phyloP scores from a whole-genome alignment of 176 grass and related monocot genomes.

The Eragrostis curvula region DNA sequence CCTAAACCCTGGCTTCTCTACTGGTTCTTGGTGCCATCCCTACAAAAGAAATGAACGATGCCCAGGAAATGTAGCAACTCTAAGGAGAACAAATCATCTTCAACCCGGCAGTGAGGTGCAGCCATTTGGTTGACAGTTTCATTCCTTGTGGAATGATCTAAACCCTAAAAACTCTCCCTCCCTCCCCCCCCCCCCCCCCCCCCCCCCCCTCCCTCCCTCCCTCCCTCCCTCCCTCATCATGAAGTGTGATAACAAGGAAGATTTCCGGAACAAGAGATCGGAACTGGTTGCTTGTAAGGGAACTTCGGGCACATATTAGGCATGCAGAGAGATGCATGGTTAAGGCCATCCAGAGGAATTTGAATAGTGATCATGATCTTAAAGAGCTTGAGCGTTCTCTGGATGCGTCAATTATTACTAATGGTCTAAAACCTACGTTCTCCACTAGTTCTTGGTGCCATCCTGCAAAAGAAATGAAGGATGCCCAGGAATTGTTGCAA shows the following conservation, averaged over 20 bases:
- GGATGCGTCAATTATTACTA: slow-evolving; percentile 84
- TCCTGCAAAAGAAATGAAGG: slow-evolving; percentile 73
- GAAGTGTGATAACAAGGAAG: slow-evolving; percentile 95
- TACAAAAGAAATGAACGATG: slow-evolving; percentile 74
- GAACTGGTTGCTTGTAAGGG: slow-evolving; percentile 82
- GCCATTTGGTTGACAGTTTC: too few relatives aligned
- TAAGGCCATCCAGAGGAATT: slow-evolving; percentile 87
- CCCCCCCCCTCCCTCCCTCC: too few relatives aligned
- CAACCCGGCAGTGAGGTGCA: too few relatives aligned
- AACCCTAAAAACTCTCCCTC: too few relatives aligned
- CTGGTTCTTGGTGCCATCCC: slow-evolving; percentile 91
- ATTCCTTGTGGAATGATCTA: too few relatives aligned
- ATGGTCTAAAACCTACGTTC: slow-evolving; percentile 87
- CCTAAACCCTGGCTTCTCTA: slow-evolving; percentile 83
- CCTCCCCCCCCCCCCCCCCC: too few relatives aligned
- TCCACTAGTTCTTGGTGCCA: slow-evolving; percentile 91
- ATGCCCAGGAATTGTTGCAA: slow-evolving; percentile 78
- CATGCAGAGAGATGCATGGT: slow-evolving; percentile 83
- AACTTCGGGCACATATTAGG: slow-evolving; percentile 83
- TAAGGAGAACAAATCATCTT: too few relatives aligned
- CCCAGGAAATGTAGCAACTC: too few relatives aligned
- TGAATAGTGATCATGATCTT: slow-evolving; percentile 74
- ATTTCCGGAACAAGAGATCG: slow-evolving; percentile 92
- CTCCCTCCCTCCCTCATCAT: too few relatives aligned
- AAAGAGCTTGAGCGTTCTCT: slow-evolving; percentile 58